Evolutionary conservation across 2,329 filamentous ascomycete genomes (phyloP).

Genomic region (Myriosclerotinia scirpicola): DNA sequence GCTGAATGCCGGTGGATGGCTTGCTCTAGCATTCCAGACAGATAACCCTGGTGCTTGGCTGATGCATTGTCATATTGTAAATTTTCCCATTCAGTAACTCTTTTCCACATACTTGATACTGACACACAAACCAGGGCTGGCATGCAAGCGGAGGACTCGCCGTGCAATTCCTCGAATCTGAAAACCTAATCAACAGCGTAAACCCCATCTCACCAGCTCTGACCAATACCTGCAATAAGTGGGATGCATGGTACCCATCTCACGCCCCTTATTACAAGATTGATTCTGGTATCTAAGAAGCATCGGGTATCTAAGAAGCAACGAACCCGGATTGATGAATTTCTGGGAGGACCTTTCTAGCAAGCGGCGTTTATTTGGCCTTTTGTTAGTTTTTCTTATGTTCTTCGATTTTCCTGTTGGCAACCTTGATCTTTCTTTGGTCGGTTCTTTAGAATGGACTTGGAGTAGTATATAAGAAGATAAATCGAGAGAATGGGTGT

Average conservation of each 20-base stretch:
- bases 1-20: slow-evolving; percentile 37
- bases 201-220: slow-evolving; percentile 28
- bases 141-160: slow-evolving; percentile 19
- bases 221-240: slow-evolving; percentile 30
- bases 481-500: neutral
- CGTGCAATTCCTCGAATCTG: slow-evolving; percentile 18
- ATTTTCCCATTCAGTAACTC: neutral
- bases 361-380: neutral
- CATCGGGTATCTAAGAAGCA: slow-evolving; percentile 32
- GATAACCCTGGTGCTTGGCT: slow-evolving; percentile 43
- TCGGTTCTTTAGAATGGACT: neutral
- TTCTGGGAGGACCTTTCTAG: neutral
- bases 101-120: neutral
- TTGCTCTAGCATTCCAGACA: slow-evolving; percentile 29
- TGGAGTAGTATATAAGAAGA: slow-evolving; percentile 9
- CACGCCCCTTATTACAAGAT: slow-evolving; percentile 29
- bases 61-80: slow-evolving; percentile 34
- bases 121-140: slow-evolving; percentile 15
- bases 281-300: slow-evolving; percentile 36
- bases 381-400: neutral
- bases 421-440: neutral
- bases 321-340: neutral
- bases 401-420: neutral
- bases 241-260: slow-evolving; percentile 29
- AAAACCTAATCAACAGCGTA: slow-evolving; percentile 17